Percentiles rank a stretch among this genome's conserved stretches.
Conservation (phyloP, 495 filamentous ascomycete species). For the Bryoglossum gracile region DNA sequence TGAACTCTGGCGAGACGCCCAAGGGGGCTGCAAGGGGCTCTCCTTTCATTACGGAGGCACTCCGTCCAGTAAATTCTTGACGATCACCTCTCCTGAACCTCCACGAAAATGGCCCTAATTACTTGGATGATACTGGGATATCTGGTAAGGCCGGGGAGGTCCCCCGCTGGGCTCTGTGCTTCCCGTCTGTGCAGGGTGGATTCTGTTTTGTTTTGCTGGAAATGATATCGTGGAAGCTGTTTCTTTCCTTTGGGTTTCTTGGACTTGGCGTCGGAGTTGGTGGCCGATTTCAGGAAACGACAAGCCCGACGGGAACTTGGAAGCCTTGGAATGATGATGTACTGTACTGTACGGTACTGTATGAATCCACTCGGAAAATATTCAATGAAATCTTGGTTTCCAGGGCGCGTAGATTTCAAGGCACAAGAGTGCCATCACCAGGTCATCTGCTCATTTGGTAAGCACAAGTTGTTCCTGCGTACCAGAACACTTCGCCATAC, state of each 20-base stretch:
- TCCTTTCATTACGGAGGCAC: too few species aligned
- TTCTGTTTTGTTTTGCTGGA: neutral
- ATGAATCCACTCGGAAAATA: neutral
- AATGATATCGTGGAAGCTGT: neutral
- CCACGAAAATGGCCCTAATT: too few species aligned
- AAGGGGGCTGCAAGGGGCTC: neutral
- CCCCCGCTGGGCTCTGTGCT: neutral
- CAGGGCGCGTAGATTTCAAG: too few species aligned
- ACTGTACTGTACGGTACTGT: neutral
- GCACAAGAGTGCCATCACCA: too few species aligned
- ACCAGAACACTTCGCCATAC: too few species aligned
- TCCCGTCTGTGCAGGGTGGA: neutral
- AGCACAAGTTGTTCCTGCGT: too few species aligned
- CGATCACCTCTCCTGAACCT: neutral
- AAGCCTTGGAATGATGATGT: neutral
- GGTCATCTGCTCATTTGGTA: too few species aligned
- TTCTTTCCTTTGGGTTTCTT: too few species aligned
- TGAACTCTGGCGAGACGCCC: neutral
- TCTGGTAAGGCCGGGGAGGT: neutral
- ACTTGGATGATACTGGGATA: neutral
- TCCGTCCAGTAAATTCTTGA: neutral
- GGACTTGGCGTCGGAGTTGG: too few species aligned
- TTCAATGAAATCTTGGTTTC: neutral
- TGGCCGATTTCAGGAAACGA: neutral
- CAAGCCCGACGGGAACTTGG: neutral